Base-by-base conservation (phyloP, 805 yeast genomes). In the Wickerhamiella lipophila region DNA sequence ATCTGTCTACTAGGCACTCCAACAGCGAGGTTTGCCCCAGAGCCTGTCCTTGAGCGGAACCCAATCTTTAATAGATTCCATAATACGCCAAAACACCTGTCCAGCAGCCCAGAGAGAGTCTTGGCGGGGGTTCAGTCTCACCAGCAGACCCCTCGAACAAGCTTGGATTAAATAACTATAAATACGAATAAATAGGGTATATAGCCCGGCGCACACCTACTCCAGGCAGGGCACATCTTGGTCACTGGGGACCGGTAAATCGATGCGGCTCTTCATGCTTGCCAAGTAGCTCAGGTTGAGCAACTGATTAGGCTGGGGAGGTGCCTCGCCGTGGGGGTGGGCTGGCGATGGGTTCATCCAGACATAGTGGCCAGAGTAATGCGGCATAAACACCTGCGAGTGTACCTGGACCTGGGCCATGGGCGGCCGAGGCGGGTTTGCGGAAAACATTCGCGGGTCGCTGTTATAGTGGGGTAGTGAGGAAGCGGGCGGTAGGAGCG, bases 391-490 rank as follows among this genome's bases (percentile, higher is more conserved):
- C 36, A 45, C 36, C 4, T 29, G 48, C 2, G 48, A 27, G 21
- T 45, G 48, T 6, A 45, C 42, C 36, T 45, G 48, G 11, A 45
- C 42, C 36, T 45, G 48, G 16, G 36, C 42, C 23, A 29, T 18
- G 18, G 48, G 42, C 3, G 48, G 48, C n/a, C n/a, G n/a, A 9
- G 42, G 39, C 9, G 39, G 29, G 21, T 34, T 32, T 4, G 38
- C 38, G 6, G 38, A 19, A 32, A 32, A 32, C 27, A 23, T 21
- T 6, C 38, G 38, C 38, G 38, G 38, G 19, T 32, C 38, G n/a
- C 38, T 32, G 15, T 32, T 32, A 11, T 32, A 32, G 19, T 32
- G 38, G 8, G 38, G 38, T 6, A 32, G 19, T 15, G 38, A 32
- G 5, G 38, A 32, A 32, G 38, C 38, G 8, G 38, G 26, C 5